A percentile compares a stretch with the other conserved stretches of the same genome.
phyloP scores from a whole-genome alignment of 208 protist genomes.

The Acanthamoeba culbertsoni region DNA sequence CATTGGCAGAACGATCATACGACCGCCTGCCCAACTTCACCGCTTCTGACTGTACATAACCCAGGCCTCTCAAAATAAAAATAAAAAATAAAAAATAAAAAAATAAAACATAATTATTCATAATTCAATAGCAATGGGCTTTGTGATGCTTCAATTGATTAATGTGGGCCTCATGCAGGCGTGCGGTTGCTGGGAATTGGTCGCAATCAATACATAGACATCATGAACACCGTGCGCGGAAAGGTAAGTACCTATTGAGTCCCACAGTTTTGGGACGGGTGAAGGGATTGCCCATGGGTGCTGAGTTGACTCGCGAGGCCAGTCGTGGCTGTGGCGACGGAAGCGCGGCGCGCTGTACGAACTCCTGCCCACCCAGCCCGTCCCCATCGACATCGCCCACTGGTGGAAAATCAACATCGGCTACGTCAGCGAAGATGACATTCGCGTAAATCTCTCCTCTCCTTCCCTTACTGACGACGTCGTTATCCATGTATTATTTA shows the following conservation, averaged over 20 bases:
- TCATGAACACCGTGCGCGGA: constrained; percentile 92
- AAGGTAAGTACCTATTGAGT: constrained; percentile 80
- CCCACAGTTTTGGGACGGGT: not conserved
- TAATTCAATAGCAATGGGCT: too few relatives aligned
- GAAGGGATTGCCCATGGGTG: constrained; percentile 75
- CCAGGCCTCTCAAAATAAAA: not conserved
- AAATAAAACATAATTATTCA: too few relatives aligned
- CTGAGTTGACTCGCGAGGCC: constrained; percentile 68
- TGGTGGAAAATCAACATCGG: constrained; percentile 82
- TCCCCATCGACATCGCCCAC: constrained; percentile 77
- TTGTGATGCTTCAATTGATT: too few relatives aligned
- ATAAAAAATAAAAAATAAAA: too few relatives aligned
- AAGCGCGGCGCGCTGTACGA: constrained; percentile 70
- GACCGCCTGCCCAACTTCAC: constrained; percentile 97
- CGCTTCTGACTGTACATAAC: constrained; percentile 88
- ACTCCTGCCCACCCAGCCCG: constrained; percentile 74
- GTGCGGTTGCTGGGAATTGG: constrained; percentile 94
- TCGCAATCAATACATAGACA: constrained; percentile 96
- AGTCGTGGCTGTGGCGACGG: constrained; percentile 74
- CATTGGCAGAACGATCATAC: constrained; percentile 85
- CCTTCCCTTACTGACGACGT: not conserved
- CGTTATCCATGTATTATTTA: too few relatives aligned
- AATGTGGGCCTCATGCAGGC: too few relatives aligned
- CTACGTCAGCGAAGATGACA: constrained; percentile 73
- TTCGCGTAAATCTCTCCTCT: not conserved